A percentile compares a stretch with the other conserved stretches of the same genome.
Conservation (phyloP, 2,329 filamentous ascomycete genomes). For the Fusarium ramigenum region DNA sequence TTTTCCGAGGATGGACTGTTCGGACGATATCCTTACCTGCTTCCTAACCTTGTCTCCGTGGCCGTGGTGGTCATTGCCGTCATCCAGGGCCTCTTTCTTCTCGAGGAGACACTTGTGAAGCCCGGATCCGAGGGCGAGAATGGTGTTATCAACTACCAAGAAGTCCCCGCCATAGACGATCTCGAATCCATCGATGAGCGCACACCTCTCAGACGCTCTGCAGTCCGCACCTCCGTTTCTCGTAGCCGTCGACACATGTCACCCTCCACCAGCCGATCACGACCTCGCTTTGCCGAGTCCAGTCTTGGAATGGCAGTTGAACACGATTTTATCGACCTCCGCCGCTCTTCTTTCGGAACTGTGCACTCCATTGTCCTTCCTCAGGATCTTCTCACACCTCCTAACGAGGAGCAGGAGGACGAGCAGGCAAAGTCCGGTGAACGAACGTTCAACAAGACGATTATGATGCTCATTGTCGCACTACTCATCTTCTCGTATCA, state of each 20-base stretch:
- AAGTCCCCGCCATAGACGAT: slow-evolving; percentile 32
- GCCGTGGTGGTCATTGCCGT: slow-evolving; percentile 71
- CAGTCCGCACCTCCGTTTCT: slow-evolving; percentile 19
- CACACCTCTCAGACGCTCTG: slow-evolving; percentile 31
- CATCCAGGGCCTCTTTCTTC: slow-evolving; percentile 69
- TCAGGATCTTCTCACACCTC: slow-evolving; percentile 29
- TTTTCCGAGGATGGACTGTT: slow-evolving; percentile 54
- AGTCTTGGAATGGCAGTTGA: slow-evolving; percentile 35
- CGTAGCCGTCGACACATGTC: slow-evolving; percentile 26
- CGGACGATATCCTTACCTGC: slow-evolving; percentile 71
- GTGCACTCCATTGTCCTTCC: slow-evolving; percentile 52
- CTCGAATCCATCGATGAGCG: slow-evolving; percentile 31
- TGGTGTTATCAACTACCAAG: slow-evolving; percentile 28
- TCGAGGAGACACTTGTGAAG: slow-evolving; percentile 56
- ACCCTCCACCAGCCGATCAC: slow-evolving; percentile 26
- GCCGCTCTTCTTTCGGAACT: slow-evolving; percentile 52
- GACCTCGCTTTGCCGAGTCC: slow-evolving; percentile 35
- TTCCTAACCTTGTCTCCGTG: slow-evolving; percentile 63
- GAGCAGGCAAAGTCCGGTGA: slow-evolving; percentile 27
- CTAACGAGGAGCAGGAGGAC: slow-evolving; percentile 18
- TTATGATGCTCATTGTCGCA: slow-evolving; percentile 49
- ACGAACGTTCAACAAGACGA: slow-evolving; percentile 50
- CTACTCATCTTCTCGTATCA: slow-evolving; percentile 56
- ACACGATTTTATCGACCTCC: slow-evolving; percentile 37
- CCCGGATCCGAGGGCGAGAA: not conserved